Conservation (phyloP, 1,139 yeast genomes). For the Geotrichum reessii region DNA sequence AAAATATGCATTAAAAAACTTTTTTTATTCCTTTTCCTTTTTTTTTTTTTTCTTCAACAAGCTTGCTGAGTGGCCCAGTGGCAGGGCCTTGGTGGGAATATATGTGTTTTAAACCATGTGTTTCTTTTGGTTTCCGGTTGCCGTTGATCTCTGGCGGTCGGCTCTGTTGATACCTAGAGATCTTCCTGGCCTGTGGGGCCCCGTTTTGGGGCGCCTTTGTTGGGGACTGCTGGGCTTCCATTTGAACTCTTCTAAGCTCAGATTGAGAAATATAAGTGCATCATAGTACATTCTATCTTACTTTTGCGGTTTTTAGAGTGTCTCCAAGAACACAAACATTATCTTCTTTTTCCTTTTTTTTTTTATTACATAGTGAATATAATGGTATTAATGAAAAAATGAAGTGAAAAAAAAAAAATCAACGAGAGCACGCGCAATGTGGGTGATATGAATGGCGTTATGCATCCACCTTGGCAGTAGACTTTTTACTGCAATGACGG, state of each 20-base stretch:
- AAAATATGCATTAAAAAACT: background rate
- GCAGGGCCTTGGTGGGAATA: slow-evolving; percentile 10
- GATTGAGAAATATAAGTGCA: slow-evolving; percentile 23
- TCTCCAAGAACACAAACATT: slow-evolving; percentile 33
- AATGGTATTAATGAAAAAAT: background rate
- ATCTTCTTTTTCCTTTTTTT: background rate
- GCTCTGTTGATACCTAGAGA: slow-evolving; percentile 14
- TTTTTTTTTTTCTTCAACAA: slow-evolving; percentile 3
- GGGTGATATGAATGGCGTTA: background rate
- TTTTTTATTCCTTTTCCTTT: background rate
- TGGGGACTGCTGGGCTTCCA: slow-evolving; percentile 1
- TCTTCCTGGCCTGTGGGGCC: slow-evolving; percentile 19
- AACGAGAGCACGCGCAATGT: background rate
- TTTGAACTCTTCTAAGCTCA: slow-evolving; percentile 5
- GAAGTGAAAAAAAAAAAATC: background rate
- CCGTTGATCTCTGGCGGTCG: slow-evolving; percentile 7
- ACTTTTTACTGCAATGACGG: slow-evolving; percentile 1
- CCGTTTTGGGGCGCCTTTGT: slow-evolving; percentile 22
- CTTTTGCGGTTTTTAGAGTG: slow-evolving; percentile 24
- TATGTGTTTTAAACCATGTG: background rate
- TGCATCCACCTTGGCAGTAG: background rate
- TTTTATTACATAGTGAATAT: background rate
- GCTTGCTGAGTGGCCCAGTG: slow-evolving; percentile 7
- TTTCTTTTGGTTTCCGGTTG: background rate
- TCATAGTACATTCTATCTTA: slow-evolving; percentile 30